These are phyloP conservation scores for Cicer pinnatifidum DNA, from an alignment of 306 rosid species.

Conservation along the genomic window DNA sequence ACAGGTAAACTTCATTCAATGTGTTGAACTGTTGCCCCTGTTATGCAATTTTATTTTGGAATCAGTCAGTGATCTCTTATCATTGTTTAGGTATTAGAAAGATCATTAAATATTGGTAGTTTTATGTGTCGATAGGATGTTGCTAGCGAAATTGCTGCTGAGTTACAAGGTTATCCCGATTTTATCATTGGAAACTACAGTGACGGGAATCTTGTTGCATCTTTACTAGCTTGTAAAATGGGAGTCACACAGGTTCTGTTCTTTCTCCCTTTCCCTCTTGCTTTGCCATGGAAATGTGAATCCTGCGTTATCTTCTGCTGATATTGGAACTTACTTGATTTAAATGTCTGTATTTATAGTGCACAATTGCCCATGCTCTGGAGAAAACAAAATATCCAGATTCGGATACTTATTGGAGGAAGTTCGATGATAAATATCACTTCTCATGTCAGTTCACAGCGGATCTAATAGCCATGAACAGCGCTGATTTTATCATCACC, in stretches of 20 bases:
- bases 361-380: constrained; percentile 80
- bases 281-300: constrained; percentile 28
- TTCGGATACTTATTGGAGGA: constrained; percentile 87
- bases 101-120: constrained; percentile 37
- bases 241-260: constrained; percentile 82
- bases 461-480: constrained; percentile 78
- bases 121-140: constrained; percentile 65
- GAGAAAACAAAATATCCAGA: constrained; percentile 89
- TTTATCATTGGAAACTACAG: constrained; percentile 93
- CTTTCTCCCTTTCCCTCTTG: constrained; percentile 32
- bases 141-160: constrained; percentile 77
- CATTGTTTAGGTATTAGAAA: constrained; percentile 13
- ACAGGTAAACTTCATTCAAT: constrained; percentile 57
- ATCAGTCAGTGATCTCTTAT: constrained; percentile 17
- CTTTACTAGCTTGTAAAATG: constrained; percentile 83
- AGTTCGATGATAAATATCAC: constrained; percentile 80
- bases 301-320: constrained; percentile 13
- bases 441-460: constrained; percentile 88
- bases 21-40: constrained; percentile 19
- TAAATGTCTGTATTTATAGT: constrained; percentile 52
- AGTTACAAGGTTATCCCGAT: constrained; percentile 82
- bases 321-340: constrained; percentile 36
- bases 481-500: constrained; percentile 84
- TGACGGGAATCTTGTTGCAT: constrained; percentile 93
- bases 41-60: constrained; percentile 21